These are phyloP conservation scores for Ustilago tritici DNA, from an alignment of 1,284 basidiomycete species.

Conservation along the genomic window DNA sequence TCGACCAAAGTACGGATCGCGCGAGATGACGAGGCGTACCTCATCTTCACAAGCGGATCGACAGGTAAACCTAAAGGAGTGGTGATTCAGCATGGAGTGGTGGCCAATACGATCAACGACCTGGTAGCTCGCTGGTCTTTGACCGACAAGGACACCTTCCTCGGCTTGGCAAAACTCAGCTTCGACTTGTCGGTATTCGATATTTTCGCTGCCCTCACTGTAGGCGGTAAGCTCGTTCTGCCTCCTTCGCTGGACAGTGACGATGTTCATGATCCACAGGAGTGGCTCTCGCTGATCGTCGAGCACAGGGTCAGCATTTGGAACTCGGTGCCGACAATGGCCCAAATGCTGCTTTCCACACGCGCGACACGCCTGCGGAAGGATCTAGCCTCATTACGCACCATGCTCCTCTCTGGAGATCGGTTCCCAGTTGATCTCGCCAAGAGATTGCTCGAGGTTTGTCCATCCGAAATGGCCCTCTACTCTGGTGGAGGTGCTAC, in stretches of 20 bases:
- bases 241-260: not conserved
- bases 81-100: not conserved
- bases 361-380: not conserved
- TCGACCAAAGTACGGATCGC: not conserved
- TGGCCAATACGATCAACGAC: not conserved
- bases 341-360: not conserved
- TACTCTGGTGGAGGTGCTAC: slow-evolving; percentile 1
- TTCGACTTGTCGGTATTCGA: not conserved
- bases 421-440: not conserved
- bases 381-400: not conserved
- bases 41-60: not conserved
- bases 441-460: not conserved
- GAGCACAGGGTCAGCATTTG: not conserved
- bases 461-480: not conserved
- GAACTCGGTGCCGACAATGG: not conserved
- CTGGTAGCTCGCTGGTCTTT: not conserved
- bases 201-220: not conserved
- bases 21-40: not conserved
- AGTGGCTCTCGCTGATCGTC: not conserved
- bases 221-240: not conserved
- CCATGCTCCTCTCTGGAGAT: not conserved
- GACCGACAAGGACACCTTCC: not conserved
- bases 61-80: not conserved
- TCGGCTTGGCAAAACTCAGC: not conserved
- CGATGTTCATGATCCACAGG: not conserved